Conservation (phyloP, 2,329 filamentous ascomycete genomes). For the Ceratocystiopsis minuta region DNA sequence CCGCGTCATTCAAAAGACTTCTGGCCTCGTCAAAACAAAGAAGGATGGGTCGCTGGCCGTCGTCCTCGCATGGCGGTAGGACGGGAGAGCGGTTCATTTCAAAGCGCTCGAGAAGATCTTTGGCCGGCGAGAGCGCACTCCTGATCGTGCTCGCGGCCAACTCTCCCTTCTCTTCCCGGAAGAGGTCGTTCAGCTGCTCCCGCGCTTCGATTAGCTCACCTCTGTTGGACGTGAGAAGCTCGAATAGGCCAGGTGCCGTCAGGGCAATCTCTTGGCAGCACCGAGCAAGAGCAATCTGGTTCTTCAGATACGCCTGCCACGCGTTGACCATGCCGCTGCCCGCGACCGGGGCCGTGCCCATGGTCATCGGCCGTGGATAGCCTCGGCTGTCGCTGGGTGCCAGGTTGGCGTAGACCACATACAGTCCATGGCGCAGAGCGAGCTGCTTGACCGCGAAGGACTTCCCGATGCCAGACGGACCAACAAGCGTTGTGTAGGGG, state of each 20-base stretch:
- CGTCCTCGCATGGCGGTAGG: too few species aligned
- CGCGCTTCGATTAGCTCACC: not conserved
- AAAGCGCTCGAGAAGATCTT: too few species aligned
- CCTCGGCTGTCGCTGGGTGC: not conserved
- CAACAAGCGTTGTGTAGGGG: not conserved
- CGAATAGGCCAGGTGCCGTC: not conserved
- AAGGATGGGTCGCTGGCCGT: too few species aligned
- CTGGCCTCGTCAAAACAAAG: constrained; percentile 1
- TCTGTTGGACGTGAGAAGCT: not conserved
- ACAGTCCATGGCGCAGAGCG: not conserved
- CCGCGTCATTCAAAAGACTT: not conserved
- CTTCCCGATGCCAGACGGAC: not conserved
- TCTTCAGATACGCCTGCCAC: not conserved
- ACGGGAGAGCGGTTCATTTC: too few species aligned
- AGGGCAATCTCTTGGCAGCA: not conserved
- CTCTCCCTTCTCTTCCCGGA: not conserved
- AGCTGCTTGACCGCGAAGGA: not conserved
- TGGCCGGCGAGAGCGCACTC: not conserved
- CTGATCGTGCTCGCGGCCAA: not conserved
- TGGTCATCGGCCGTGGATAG: not conserved
- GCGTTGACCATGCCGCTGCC: not conserved
- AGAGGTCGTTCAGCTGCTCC: not conserved
- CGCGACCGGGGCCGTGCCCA: not conserved
- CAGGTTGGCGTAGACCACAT: not conserved
- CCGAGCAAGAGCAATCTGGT: not conserved